A percentile compares a stretch with the other conserved stretches of the same genome.
Conservation (phyloP, 805 yeast genomes). For the Vanderwaltozyma polyspora region DNA sequence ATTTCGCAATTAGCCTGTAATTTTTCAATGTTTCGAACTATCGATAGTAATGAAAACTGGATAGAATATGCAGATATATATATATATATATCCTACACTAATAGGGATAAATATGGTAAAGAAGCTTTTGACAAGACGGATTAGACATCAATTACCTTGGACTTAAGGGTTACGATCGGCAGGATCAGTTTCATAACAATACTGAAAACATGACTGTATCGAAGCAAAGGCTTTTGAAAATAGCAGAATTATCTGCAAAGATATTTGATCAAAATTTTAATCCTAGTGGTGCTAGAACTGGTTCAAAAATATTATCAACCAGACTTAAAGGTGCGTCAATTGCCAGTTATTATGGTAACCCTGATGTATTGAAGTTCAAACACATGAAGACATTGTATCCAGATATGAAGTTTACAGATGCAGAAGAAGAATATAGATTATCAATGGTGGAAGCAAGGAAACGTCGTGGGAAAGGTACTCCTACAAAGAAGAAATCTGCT, state of each 20-base stretch:
- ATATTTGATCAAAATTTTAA: conserved; percentile 64
- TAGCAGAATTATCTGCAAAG: conserved; percentile 49
- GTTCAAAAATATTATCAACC: conserved; percentile 55
- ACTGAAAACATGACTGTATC: conserved; percentile 25
- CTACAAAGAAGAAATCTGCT: conserved; percentile 50
- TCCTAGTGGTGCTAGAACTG: conserved; percentile 56
- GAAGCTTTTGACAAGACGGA: background rate
- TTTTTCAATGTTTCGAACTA: too few species aligned
- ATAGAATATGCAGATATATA: too few species aligned
- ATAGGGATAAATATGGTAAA: too few species aligned
- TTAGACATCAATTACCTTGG: too few species aligned
- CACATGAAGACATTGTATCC: conserved; percentile 47
- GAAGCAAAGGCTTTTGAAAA: conserved; percentile 40
- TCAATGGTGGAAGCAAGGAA: conserved; percentile 53
- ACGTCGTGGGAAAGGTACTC: conserved; percentile 85
- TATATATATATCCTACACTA: too few species aligned
- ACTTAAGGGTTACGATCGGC: too few species aligned
- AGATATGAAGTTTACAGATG: conserved; percentile 43
- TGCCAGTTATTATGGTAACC: conserved; percentile 63
- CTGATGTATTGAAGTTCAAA: conserved; percentile 52
- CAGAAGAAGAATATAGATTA: conserved; percentile 59
- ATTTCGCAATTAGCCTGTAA: too few species aligned
- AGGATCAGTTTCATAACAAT: background rate
- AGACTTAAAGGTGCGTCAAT: conserved; percentile 66
- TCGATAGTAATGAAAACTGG: too few species aligned